These are phyloP conservation scores for Boeremia lycopersici DNA, from an alignment of 2,329 filamentous ascomycete species.

Conservation along the genomic window DNA sequence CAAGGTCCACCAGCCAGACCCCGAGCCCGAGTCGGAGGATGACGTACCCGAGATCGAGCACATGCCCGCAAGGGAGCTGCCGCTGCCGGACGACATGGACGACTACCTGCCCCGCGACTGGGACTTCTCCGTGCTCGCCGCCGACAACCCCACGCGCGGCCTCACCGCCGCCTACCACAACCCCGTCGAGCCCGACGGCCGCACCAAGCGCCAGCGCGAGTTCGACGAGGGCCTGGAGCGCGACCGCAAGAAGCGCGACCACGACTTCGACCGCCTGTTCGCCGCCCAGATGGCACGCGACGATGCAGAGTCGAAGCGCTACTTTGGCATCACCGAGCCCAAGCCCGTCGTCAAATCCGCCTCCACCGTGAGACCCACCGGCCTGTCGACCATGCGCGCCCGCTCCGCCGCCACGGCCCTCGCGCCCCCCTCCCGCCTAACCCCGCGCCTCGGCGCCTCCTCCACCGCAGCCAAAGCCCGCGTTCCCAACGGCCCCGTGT, in stretches of 20 bases:
- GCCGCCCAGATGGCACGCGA: constrained; percentile 62
- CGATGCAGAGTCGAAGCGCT: constrained; percentile 55
- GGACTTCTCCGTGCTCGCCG: constrained; percentile 58
- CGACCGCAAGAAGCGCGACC: constrained; percentile 63
- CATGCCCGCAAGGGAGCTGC: constrained; percentile 72
- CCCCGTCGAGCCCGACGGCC: constrained; percentile 69
- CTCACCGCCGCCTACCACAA: constrained; percentile 58
- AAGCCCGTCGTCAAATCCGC: constrained; percentile 20
- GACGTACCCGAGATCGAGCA: constrained; percentile 84
- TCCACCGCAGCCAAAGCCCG: constrained; percentile 50
- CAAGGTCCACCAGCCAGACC: constrained; percentile 68
- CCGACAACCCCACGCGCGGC: constrained; percentile 60
- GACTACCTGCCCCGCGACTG: constrained; percentile 63
- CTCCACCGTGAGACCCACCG: constrained; percentile 20
- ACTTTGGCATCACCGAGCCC: constrained; percentile 34
- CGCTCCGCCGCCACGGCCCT: constrained; percentile 56
- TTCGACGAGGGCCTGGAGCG: constrained; percentile 53
- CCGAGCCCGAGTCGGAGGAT: constrained; percentile 57
- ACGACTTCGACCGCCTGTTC: constrained; percentile 70
- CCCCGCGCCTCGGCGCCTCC: constrained; percentile 48
- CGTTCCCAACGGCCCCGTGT: constrained; percentile 39
- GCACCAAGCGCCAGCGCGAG: constrained; percentile 66
- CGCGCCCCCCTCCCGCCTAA: constrained; percentile 29
- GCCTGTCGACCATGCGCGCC: constrained; percentile 60
- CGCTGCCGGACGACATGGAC: constrained; percentile 72